Percentiles rank a stretch among this genome's conserved stretches.
These are phyloP conservation scores for Eudorina sp. DNA, from an alignment of 139 green algal species.

Conservation along the genomic window DNA sequence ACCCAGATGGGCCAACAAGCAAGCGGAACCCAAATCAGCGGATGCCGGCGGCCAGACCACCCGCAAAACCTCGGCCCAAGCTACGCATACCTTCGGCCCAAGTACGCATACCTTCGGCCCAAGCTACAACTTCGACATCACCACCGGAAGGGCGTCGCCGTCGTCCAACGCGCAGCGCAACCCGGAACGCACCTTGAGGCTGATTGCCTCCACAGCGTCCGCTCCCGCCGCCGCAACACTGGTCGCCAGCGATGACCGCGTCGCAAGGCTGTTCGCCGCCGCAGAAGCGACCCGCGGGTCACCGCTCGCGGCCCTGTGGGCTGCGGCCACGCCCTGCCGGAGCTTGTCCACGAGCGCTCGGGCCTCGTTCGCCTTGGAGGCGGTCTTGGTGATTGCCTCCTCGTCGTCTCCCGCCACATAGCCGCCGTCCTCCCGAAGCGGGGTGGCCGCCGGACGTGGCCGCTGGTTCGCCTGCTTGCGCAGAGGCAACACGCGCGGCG, in stretches of 20 bases:
- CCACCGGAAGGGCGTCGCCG: too few species aligned
- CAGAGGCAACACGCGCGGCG: too few species aligned
- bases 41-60: too few species aligned
- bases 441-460: neutral
- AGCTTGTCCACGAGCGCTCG: neutral
- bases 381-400: neutral
- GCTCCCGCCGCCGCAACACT: neutral
- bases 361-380: neutral
- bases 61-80: too few species aligned
- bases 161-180: too few species aligned
- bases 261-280: neutral
- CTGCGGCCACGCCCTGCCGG: neutral
- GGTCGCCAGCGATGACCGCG: neutral
- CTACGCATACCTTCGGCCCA: too few species aligned
- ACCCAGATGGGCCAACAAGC: too few species aligned
- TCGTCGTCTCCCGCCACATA: neutral
- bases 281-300: slow-evolving; percentile 4
- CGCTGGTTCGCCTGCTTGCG: too few species aligned
- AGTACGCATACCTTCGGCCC: too few species aligned
- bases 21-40: too few species aligned
- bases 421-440: slow-evolving; percentile 2
- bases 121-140: too few species aligned
- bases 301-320: neutral
- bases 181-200: neutral
- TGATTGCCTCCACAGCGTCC: neutral